Evolutionary conservation across 352 stramenopile species (phyloP), one percentile per base, ranked within the genome.

Genomic region (Globisporangium barbulae): DNA sequence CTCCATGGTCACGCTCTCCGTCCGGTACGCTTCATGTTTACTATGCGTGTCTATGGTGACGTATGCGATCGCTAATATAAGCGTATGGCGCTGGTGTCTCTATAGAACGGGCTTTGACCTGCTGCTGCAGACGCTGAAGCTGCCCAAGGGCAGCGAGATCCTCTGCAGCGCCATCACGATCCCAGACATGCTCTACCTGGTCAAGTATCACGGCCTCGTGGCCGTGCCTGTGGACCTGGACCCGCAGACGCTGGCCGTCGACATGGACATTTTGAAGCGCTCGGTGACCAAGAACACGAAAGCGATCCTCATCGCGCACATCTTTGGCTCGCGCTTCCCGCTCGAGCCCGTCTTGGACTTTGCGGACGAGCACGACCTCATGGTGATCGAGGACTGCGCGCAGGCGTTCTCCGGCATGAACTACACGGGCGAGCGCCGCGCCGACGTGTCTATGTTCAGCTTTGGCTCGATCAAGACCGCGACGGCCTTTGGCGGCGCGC

Each of bases 381-480:
- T 93, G 50, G 62, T 93, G 31, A 73, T 95, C 31, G 86, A 95
- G 61, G 86, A 95, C 68, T 93, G 86, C 55, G 86, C 86, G 5
- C 83, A 95, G 53, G 81, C 81, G 2, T 95, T 92, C 52, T 68
- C 76, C 22, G 85, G 86, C 3, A 70, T 75, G 44, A 64, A 70
- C 64, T 93, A 90, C 66, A 90, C 71, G 41, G 86, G 84, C 28
- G 79, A 93, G 15, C 67, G 59, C 8, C 69, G 71, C 21, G 83
- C 69, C 1, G 86, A 93, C 59, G 82, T 92, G 41, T 89, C 84
- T 47, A 87, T 95, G 76, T 95, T 93, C 68, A 95, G 86, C 67
- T 95, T 95, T 76, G 86, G 86, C 28, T 91, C 86, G 31, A 95
- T 95, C 70, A 95, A 95, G 65, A 93, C 81, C 3, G 78, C 85